Percentiles rank a stretch among this genome's conserved stretches.
These are phyloP conservation scores for Fraxinus floribunda DNA, from an alignment of 305 asterid genomes.

Conservation along the genomic window DNA sequence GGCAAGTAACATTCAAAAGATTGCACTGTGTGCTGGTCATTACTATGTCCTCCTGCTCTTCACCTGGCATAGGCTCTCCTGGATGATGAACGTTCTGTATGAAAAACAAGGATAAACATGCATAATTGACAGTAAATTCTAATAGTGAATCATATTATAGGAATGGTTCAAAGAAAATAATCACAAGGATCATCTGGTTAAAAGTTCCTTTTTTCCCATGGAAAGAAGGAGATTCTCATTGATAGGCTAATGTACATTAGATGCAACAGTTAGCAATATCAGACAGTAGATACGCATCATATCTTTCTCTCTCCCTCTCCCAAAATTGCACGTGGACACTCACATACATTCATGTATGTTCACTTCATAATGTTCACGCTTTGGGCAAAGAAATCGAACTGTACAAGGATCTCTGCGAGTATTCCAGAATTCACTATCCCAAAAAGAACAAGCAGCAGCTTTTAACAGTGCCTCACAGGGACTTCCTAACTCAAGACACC, in stretches of 20 bases:
- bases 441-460: neutral
- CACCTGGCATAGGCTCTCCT: conserved; percentile 93
- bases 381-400: neutral
- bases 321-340: neutral
- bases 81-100: conserved; percentile 85
- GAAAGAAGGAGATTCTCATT: conserved; percentile 8
- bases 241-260: neutral
- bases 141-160: neutral
- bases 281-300: neutral
- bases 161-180: neutral
- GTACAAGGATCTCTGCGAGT: neutral
- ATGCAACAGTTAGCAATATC: neutral
- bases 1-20: conserved; percentile 69
- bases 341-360: neutral
- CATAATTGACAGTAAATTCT: neutral
- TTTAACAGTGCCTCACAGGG: neutral
- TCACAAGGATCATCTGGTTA: neutral
- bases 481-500: neutral
- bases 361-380: neutral
- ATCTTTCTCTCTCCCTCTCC: neutral
- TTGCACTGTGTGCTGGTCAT: conserved; percentile 76
- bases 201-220: neutral
- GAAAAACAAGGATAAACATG: conserved; percentile 19
- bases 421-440: neutral
- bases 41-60: conserved; percentile 89